Conservation (phyloP, 1,284 basidiomycete genomes). For the Prillingera fragicola region DNA sequence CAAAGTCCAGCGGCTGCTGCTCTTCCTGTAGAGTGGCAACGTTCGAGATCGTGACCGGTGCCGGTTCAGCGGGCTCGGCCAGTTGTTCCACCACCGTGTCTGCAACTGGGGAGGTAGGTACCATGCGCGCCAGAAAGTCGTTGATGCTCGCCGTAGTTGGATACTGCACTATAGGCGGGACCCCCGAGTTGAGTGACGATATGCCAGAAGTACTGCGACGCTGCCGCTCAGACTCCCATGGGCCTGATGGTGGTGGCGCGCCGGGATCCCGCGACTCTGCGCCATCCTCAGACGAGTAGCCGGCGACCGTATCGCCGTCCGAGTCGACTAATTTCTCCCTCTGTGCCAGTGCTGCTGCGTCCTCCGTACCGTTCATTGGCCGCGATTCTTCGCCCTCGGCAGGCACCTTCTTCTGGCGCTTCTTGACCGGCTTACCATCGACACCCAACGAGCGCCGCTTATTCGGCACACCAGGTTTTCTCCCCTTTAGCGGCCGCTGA, state of each 20-base stretch:
- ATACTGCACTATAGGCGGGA: no score
- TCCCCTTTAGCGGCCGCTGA: background rate
- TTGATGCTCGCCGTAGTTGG: slow-evolving; percentile 4
- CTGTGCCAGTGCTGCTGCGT: background rate
- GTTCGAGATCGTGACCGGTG: no score
- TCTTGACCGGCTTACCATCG: slow-evolving; percentile 1
- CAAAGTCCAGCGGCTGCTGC: no score
- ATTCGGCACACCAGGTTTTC: background rate
- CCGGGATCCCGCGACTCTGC: no score
- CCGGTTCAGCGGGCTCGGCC: no score
- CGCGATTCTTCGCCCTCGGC: background rate
- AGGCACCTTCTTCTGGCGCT: background rate
- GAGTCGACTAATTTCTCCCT: slow-evolving; percentile 32
- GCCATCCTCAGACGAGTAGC: slow-evolving; percentile 25
- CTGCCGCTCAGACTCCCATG: background rate
- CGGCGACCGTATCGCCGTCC: slow-evolving; percentile 39
- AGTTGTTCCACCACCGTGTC: no score
- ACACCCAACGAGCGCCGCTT: no score
- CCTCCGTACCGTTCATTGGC: background rate
- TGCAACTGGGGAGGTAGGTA: no score
- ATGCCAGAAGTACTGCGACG: background rate
- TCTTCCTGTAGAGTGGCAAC: no score
- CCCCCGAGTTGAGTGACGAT: no score
- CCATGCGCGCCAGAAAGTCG: slow-evolving; percentile 10
- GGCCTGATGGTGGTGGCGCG: background rate